Evolutionary conservation across 768 basidiomycete genomes (phyloP).

Genomic region (Termitomyces heimii): DNA sequence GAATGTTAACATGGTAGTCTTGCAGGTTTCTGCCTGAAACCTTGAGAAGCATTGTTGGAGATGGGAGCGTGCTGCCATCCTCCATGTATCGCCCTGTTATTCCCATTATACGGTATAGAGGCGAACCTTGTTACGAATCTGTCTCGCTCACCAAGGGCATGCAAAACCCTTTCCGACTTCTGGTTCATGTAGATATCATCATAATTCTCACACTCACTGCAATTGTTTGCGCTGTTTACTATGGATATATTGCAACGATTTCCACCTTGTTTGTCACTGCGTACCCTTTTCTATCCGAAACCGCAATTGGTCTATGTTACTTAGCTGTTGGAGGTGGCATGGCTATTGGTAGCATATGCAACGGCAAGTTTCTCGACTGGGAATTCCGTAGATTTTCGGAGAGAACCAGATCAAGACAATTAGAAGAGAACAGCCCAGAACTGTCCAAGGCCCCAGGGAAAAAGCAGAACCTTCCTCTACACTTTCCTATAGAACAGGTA

Average conservation of each 20-base stretch:
- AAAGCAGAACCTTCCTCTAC: slow-evolving; percentile 17
- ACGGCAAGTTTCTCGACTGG: slow-evolving; percentile 59
- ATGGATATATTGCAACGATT: slow-evolving; percentile 53
- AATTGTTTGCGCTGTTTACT: slow-evolving; percentile 49
- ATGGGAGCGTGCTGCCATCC: slow-evolving; percentile 41
- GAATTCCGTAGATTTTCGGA: slow-evolving; percentile 46
- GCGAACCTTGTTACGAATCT: slow-evolving; percentile 18
- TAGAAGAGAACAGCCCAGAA: slow-evolving; percentile 10
- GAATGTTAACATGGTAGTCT: slow-evolving; percentile 15
- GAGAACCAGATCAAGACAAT: slow-evolving; percentile 23
- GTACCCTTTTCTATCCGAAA: slow-evolving; percentile 58
- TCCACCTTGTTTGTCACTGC: slow-evolving; percentile 52
- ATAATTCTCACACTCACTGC: slow-evolving; percentile 47
- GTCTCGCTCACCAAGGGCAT: slow-evolving; percentile 32
- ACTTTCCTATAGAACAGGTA: slow-evolving; percentile 56
- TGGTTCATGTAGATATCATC: slow-evolving; percentile 51
- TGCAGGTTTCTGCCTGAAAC: slow-evolving; percentile 48
- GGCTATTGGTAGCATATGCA: slow-evolving; percentile 48
- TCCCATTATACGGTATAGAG: slow-evolving; percentile 32
- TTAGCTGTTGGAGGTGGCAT: slow-evolving; percentile 72
- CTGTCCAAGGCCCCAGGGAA: slow-evolving; percentile 3
- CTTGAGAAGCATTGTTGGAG: slow-evolving; percentile 46
- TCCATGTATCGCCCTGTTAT: slow-evolving; percentile 50
- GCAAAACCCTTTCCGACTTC: slow-evolving; percentile 50
- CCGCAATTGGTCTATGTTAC: slow-evolving; percentile 72